Conservation (phyloP, 2,329 filamentous ascomycete genomes). For the Xylariaceae sp. region DNA sequence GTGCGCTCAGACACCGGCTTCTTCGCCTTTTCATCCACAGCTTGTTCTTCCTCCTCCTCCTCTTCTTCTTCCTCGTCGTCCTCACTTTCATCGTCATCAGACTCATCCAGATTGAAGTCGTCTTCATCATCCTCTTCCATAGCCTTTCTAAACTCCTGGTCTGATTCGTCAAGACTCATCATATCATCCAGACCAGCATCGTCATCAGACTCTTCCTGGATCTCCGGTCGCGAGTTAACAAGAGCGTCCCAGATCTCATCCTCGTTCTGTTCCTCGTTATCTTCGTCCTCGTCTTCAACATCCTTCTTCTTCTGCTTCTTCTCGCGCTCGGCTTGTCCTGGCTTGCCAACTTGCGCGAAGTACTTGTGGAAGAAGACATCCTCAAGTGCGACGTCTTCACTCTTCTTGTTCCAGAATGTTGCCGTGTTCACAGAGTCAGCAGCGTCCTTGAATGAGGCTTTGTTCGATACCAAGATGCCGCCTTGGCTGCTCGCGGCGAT, state of each 20-base stretch:
- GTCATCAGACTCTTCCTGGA: conserved; percentile 62
- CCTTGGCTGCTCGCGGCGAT: conserved; percentile 56
- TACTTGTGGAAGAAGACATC: conserved; percentile 99
- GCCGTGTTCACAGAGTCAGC: conserved; percentile 70
- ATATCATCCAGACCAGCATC: conserved; percentile 45
- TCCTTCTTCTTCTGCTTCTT: conserved; percentile 41
- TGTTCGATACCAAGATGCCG: conserved; percentile 56
- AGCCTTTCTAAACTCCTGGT: conserved; percentile 38
- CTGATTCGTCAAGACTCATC: conserved; percentile 42
- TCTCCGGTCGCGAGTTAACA: conserved; percentile 74
- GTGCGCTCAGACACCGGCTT: conserved; percentile 41
- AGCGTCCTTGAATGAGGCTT: conserved; percentile 36
- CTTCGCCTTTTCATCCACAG: conserved; percentile 41
- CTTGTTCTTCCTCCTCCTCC: conserved; percentile 38
- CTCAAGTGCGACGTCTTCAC: conserved; percentile 82
- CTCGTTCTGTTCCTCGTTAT: conserved; percentile 62
- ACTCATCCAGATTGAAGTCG: conserved; percentile 33
- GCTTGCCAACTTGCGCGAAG: conserved; percentile 73
- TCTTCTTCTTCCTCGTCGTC: conserved; percentile 42
- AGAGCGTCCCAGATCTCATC: conserved; percentile 92
- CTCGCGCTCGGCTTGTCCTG: conserved; percentile 52
- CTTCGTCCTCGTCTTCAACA: conserved; percentile 23
- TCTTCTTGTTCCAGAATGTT: conserved; percentile 86
- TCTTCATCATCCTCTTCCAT: conserved; percentile 42
- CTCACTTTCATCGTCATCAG: conserved; percentile 38